A percentile compares a stretch with the other conserved stretches of the same genome.
phyloP scores from a whole-genome alignment of 176 grass and related monocot genomes.

The Carex pumila region DNA sequence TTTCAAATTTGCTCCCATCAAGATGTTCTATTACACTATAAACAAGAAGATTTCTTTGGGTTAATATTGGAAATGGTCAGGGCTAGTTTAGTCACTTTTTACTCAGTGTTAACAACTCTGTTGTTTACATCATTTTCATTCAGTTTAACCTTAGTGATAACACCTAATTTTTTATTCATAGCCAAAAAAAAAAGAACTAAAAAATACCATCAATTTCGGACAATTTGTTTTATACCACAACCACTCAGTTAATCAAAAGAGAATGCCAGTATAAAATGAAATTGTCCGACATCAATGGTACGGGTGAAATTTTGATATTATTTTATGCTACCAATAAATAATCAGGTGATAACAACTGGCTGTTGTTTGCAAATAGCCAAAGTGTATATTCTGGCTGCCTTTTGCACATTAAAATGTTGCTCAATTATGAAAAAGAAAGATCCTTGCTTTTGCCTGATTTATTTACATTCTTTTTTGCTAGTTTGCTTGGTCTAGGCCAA shows the following conservation, averaged over 20 bases:
- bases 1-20: not conserved
- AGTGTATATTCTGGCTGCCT: not conserved
- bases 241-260: too few relatives aligned
- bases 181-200: too few relatives aligned
- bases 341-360: not conserved
- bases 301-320: too few relatives aligned
- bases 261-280: too few relatives aligned
- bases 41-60: not conserved
- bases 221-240: too few relatives aligned
- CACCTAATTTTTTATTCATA: not conserved
- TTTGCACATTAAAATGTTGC: not conserved
- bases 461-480: not conserved
- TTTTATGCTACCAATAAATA: too few relatives aligned
- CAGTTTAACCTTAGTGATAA: not conserved
- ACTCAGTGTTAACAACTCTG: not conserved
- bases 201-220: too few relatives aligned
- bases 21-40: not conserved
- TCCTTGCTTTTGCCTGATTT: not conserved
- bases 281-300: too few relatives aligned
- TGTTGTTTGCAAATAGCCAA: not conserved
- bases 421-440: not conserved
- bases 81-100: not conserved
- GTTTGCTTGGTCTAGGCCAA: constrained; percentile 12
- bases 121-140: not conserved
- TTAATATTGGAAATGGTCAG: not conserved